A percentile compares a stretch with the other conserved stretches of the same genome.
phyloP scores from a whole-genome alignment of 257 asterid genomes.

The Penstemon eatonii region DNA sequence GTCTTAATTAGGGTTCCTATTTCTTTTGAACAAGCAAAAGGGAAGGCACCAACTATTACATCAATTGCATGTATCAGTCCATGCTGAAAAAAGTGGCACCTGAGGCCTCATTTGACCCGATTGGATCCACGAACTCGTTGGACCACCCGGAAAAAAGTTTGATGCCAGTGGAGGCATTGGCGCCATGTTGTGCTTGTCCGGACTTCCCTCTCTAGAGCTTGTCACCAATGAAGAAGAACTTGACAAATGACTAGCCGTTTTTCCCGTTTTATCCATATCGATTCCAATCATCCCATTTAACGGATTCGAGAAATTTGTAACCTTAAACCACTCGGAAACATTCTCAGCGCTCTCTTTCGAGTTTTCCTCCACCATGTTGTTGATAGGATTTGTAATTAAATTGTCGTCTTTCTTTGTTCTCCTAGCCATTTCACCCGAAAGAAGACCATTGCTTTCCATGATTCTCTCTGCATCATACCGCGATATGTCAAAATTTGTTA shows the following conservation, averaged over 20 bases:
- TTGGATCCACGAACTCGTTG: constrained; percentile 53
- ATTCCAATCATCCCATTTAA: constrained; percentile 37
- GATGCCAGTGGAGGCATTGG: constrained; percentile 42
- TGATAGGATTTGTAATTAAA: constrained; percentile 15
- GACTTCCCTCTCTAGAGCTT: constrained; percentile 70
- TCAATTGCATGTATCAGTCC: constrained; percentile 64
- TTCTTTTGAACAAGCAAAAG: constrained; percentile 29
- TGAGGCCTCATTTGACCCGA: constrained; percentile 66
- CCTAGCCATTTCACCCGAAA: constrained; percentile 78
- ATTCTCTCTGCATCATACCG: constrained; percentile 77
- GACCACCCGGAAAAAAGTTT: constrained; percentile 39
- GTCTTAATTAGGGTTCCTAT: neutral
- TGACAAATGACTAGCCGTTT: constrained; percentile 38
- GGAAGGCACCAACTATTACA: constrained; percentile 13
- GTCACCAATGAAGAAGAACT: constrained; percentile 53
- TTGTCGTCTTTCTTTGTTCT: constrained; percentile 40
- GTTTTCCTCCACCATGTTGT: constrained; percentile 25
- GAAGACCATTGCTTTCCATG: constrained; percentile 78
- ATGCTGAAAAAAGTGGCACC: constrained; percentile 78
- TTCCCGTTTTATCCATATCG: constrained; percentile 33
- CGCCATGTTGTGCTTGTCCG: constrained; percentile 37
- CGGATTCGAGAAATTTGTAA: constrained; percentile 29
- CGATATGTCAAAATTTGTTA: constrained; percentile 83
- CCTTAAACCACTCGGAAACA: constrained; percentile 50
- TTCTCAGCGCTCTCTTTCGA: constrained; percentile 30